A percentile compares a stretch with the other conserved stretches of the same genome.
Conservation (phyloP, 805 yeast genomes). For the Pichia exigua region DNA sequence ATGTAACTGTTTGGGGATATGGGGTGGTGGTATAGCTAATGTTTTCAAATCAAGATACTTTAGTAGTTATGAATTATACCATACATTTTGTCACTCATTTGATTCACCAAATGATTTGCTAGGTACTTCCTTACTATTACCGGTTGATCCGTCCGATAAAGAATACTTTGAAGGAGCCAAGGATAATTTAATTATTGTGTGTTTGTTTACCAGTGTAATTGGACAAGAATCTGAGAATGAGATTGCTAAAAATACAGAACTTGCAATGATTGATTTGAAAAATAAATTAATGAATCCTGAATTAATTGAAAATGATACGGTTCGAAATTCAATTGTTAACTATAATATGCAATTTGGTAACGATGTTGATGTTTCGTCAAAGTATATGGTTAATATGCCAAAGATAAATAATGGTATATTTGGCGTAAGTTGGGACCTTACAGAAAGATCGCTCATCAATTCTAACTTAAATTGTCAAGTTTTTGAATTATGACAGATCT, state of each 20-base stretch:
- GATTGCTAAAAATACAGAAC: slow-evolving; percentile 44
- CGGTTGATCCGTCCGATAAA: slow-evolving; percentile 25
- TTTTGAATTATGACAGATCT: slow-evolving; percentile 31
- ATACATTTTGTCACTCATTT: slow-evolving; percentile 31
- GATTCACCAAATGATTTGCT: slow-evolving; percentile 30
- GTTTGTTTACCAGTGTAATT: slow-evolving; percentile 63
- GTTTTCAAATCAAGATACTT: slow-evolving; percentile 50
- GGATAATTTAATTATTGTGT: slow-evolving; percentile 38
- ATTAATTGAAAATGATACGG: slow-evolving; percentile 4
- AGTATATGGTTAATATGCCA: slow-evolving; percentile 48
- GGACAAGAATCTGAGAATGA: slow-evolving; percentile 40
- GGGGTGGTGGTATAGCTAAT: slow-evolving; percentile 84
- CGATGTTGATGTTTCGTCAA: neutral
- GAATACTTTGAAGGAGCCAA: slow-evolving; percentile 25
- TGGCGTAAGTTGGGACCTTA: slow-evolving; percentile 68
- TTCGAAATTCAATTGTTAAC: neutral
- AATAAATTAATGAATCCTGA: slow-evolving; percentile 27
- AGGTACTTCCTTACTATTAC: slow-evolving; percentile 48
- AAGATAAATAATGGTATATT: slow-evolving; percentile 76
- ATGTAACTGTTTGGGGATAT: slow-evolving; percentile 67
- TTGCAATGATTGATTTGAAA: slow-evolving; percentile 41
- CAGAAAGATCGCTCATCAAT: slow-evolving; percentile 44
- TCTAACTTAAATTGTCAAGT: slow-evolving; percentile 35
- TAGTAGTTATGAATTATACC: slow-evolving; percentile 43
- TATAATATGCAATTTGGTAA: neutral